Evolutionary conservation across 2,329 filamentous ascomycete species (phyloP), one percentile per base, ranked within the genome.

Genomic region (Neonectria ditissima): DNA sequence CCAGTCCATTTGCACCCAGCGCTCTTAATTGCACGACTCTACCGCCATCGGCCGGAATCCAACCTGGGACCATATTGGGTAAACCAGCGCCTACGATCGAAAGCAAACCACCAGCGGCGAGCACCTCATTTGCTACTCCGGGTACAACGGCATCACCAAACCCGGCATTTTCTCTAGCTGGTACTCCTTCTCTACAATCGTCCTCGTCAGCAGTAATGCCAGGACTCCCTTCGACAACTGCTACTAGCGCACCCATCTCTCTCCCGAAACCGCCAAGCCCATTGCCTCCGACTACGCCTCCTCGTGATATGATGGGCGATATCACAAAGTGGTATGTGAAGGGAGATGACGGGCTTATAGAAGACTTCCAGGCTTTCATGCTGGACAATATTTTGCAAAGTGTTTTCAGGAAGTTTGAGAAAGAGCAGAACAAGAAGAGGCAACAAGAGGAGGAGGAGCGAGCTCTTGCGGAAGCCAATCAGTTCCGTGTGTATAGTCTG

Each of bases 291-390:
- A 65, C 69, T 8, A 60, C 69, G 20, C 32, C 60, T 1, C 72
- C 71, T 22, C 73, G 76, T 24, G 83, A 87, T 61, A 69, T 78
- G 2, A 79, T 88, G 68, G 81, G 75, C 7, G 80, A 83, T 51
- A 83, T 89, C 30, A 80, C 84, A 0, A 80, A 78, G 26, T 89
- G 87, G 87, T 84, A 83, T 57, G 83, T 87, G 4, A 75, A 77
- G 13, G 87, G 83, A 32, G 87, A 89, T 59, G 74, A 78, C 16
- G 87, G 87, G 0, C 71, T 89, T 8, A 71, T 89, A 71, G 78
- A 84, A 7, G 80, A 86, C 13, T 84, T 89, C 44, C 75, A 83
- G 57, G 75, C 80, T 13, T 80, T 79, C 39, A 78, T 81, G 18
- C 69, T 87, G 2, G 80, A 82, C 45, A 76, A 83, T 18, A 69